Evolutionary conservation across 2,329 filamentous ascomycete genomes (phyloP).

Genomic region (Nemania abortiva): DNA sequence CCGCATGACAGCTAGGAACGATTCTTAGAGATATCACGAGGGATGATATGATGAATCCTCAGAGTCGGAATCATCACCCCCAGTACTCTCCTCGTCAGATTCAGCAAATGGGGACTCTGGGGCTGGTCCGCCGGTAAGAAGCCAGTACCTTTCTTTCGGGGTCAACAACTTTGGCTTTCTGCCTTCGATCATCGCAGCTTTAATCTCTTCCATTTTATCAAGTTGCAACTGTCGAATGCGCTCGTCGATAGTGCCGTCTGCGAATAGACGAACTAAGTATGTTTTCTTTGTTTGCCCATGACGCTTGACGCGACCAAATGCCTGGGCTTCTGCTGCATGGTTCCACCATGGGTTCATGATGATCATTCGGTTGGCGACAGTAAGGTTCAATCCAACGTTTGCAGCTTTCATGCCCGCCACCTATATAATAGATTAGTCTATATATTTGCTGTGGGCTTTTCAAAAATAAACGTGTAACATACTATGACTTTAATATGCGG

Average conservation of each 20-base stretch:
- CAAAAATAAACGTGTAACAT: conserved; percentile 34
- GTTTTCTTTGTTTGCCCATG: conserved; percentile 74
- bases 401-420: conserved; percentile 53
- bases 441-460: neutral
- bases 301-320: conserved; percentile 69
- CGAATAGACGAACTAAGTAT: conserved; percentile 67
- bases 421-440: conserved; percentile 43
- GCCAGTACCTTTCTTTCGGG: conserved; percentile 13
- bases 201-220: conserved; percentile 11
- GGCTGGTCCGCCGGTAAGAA: conserved; percentile 6
- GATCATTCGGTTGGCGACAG: conserved; percentile 65
- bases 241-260: conserved; percentile 31
- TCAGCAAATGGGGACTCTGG: conserved; percentile 6
- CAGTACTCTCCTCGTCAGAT: neutral
- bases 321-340: conserved; percentile 69
- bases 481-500: conserved; percentile 52
- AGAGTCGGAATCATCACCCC: neutral
- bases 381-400: conserved; percentile 57
- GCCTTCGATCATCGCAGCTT: conserved; percentile 20
- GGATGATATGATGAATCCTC: too few species aligned
- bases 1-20: neutral
- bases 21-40: too few species aligned
- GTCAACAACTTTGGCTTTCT: conserved; percentile 23
- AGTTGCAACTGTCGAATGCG: conserved; percentile 19
- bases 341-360: conserved; percentile 73